These are phyloP conservation scores for Aegilops bicornis DNA, from an alignment of 176 grass and related monocot species.

Conservation along the genomic window DNA sequence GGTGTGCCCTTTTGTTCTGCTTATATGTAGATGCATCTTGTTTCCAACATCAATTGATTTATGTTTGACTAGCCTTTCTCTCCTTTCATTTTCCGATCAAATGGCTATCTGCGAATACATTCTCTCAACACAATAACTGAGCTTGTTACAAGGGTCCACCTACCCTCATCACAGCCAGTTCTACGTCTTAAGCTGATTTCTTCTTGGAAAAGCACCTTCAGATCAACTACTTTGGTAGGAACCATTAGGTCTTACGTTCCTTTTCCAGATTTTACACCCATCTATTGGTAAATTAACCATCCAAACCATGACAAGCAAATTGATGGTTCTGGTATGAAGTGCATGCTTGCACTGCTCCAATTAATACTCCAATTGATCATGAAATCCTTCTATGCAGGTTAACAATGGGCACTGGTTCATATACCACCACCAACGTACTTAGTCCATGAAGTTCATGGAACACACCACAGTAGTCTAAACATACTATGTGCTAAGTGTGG, in stretches of 20 bases:
- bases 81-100: conserved; percentile 29
- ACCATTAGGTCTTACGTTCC: conserved; percentile 26
- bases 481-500: conserved; percentile 29
- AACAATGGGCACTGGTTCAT: conserved; percentile 26
- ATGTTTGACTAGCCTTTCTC: conserved; percentile 35
- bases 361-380: conserved; percentile 21
- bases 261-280: conserved; percentile 30
- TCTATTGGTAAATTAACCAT: conserved; percentile 22
- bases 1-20: conserved; percentile 30
- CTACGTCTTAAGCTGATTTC: conserved; percentile 34
- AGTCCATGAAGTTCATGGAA: conserved; percentile 13
- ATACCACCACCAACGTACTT: conserved; percentile 20
- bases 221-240: conserved; percentile 34
- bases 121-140: conserved; percentile 22
- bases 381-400: conserved; percentile 39
- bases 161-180: conserved; percentile 21
- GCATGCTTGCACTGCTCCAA: conserved; percentile 30
- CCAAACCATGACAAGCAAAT: conserved; percentile 27
- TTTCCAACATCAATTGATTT: conserved; percentile 40
- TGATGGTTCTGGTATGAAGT: conserved; percentile 11
- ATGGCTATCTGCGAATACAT: conserved; percentile 32
- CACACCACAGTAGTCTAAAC: conserved; percentile 21
- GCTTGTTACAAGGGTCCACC: conserved; percentile 24
- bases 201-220: conserved; percentile 32
- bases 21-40: conserved; percentile 37